Conservation (phyloP, 352 stramenopile species). For the Pythium periplocum region DNA sequence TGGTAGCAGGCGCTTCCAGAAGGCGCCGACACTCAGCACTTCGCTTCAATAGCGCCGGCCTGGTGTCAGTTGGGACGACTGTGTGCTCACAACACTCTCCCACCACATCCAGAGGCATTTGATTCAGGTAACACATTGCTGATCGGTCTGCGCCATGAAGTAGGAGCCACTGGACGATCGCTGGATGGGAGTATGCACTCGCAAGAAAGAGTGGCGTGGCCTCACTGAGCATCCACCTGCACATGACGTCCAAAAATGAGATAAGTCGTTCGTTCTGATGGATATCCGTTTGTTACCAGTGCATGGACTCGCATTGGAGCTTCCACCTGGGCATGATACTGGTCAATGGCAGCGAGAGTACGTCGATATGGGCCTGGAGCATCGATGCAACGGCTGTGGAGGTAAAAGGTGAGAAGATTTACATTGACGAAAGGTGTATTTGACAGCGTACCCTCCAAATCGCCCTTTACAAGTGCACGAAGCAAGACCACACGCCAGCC, state of each 20-base stretch:
- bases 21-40: constrained; percentile 38
- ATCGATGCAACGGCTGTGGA: constrained; percentile 26
- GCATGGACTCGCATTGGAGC: constrained; percentile 59
- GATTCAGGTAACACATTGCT: constrained; percentile 44
- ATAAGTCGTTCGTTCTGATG: background rate
- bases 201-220: constrained; percentile 65
- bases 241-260: background rate
- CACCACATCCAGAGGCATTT: constrained; percentile 39
- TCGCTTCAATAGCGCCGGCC: constrained; percentile 4
- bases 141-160: constrained; percentile 47
- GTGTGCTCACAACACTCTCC: constrained; percentile 48
- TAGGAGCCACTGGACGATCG: constrained; percentile 52
- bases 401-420: too few relatives aligned
- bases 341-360: constrained; percentile 48
- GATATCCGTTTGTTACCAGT: constrained; percentile 29
- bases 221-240: constrained; percentile 59
- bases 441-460: constrained; percentile 14
- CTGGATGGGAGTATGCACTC: constrained; percentile 45
- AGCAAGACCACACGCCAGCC: too few relatives aligned
- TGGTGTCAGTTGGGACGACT: constrained; percentile 2
- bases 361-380: constrained; percentile 39
- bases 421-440: background rate
- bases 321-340: constrained; percentile 46
- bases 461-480: constrained; percentile 17
- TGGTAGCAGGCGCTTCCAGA: constrained; percentile 26